These are phyloP conservation scores for Apiotrichum mycotoxinovorans DNA, from an alignment of 1,284 basidiomycete species.

Conservation along the genomic window DNA sequence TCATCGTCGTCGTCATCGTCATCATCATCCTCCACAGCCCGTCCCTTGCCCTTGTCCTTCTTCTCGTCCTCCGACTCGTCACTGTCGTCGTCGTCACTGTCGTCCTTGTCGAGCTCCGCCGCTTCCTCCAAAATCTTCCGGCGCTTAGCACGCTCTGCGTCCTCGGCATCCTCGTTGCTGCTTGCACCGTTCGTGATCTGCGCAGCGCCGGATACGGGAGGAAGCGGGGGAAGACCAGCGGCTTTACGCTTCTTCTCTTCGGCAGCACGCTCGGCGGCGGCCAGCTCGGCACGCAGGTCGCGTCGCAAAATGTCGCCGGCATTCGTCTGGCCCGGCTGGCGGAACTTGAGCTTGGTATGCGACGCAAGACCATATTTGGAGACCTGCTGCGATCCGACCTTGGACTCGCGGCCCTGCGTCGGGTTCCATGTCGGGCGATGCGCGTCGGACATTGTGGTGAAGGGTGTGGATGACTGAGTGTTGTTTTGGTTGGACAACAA, in stretches of 20 bases:
- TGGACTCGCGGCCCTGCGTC: slow-evolving; percentile 52
- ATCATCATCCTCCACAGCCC: slow-evolving; percentile 35
- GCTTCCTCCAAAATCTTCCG: slow-evolving; percentile 77
- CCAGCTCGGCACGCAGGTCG: slow-evolving; percentile 76
- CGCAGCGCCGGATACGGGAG: slow-evolving; percentile 33
- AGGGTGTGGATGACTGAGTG: not conserved
- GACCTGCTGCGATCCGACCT: slow-evolving; percentile 81
- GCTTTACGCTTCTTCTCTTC: slow-evolving; percentile 84
- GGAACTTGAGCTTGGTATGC: slow-evolving; percentile 93
- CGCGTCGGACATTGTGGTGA: slow-evolving; percentile 45
- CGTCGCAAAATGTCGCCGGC: slow-evolving; percentile 67
- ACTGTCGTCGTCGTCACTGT: slow-evolving; percentile 64
- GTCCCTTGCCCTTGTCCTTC: slow-evolving; percentile 44
- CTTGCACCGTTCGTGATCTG: slow-evolving; percentile 23
- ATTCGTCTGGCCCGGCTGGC: slow-evolving; percentile 81
- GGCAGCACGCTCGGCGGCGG: slow-evolving; percentile 76
- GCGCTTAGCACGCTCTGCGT: slow-evolving; percentile 69
- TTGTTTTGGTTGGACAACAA: not conserved
- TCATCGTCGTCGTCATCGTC: slow-evolving; percentile 54
- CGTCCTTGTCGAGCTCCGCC: slow-evolving; percentile 78
- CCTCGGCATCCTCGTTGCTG: slow-evolving; percentile 16
- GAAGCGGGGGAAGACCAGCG: slow-evolving; percentile 58
- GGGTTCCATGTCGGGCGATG: slow-evolving; percentile 51
- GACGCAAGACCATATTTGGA: slow-evolving; percentile 85
- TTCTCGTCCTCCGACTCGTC: slow-evolving; percentile 51